A percentile compares a stretch with the other conserved stretches of the same genome.
phyloP scores from a whole-genome alignment of 176 grass and related monocot genomes.

The Zizania latifolia region DNA sequence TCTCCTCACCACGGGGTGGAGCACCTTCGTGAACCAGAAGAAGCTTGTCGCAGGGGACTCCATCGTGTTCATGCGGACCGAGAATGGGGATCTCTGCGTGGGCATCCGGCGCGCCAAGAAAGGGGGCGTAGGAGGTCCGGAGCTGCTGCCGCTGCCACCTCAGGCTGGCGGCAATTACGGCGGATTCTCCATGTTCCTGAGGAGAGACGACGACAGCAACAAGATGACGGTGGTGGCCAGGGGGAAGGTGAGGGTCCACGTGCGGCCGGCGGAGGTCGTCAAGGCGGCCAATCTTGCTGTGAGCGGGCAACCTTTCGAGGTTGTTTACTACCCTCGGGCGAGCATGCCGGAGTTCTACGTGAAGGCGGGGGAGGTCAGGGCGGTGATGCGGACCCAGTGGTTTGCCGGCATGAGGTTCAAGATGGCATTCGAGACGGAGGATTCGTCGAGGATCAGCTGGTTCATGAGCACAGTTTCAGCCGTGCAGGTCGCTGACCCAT shows the following conservation, averaged over 20 bases:
- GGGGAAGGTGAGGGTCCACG: slow-evolving; percentile 36
- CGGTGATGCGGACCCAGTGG: slow-evolving; percentile 72
- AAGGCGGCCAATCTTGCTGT: slow-evolving; percentile 60
- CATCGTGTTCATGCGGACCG: slow-evolving; percentile 92
- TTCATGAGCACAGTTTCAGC: slow-evolving; percentile 86
- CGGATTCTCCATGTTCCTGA: slow-evolving; percentile 60
- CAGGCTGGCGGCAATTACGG: slow-evolving; percentile 29
- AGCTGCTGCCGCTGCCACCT: slow-evolving; percentile 7
- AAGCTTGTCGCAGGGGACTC: slow-evolving; percentile 98
- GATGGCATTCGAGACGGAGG: slow-evolving; percentile 97
- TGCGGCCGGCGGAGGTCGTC: slow-evolving; percentile 67
- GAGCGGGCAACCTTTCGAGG: slow-evolving; percentile 59
- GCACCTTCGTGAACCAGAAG: slow-evolving; percentile 98
- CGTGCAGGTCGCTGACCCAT: slow-evolving; percentile 72
- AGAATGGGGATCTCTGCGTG: slow-evolving; percentile 86
- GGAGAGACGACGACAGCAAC: slow-evolving; percentile 44
- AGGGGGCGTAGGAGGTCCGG: slow-evolving; percentile 41
- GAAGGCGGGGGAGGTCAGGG: slow-evolving; percentile 43
- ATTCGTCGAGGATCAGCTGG: slow-evolving; percentile 91
- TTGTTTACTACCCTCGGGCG: slow-evolving; percentile 80
- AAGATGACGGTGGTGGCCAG: slow-evolving; percentile 39
- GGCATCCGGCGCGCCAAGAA: slow-evolving; percentile 94
- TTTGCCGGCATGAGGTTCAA: slow-evolving; percentile 85
- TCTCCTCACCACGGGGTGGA: slow-evolving; percentile 93
- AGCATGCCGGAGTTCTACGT: slow-evolving; percentile 85